Conservation (phyloP, 805 yeast species). For the Yarrowia sp. region DNA sequence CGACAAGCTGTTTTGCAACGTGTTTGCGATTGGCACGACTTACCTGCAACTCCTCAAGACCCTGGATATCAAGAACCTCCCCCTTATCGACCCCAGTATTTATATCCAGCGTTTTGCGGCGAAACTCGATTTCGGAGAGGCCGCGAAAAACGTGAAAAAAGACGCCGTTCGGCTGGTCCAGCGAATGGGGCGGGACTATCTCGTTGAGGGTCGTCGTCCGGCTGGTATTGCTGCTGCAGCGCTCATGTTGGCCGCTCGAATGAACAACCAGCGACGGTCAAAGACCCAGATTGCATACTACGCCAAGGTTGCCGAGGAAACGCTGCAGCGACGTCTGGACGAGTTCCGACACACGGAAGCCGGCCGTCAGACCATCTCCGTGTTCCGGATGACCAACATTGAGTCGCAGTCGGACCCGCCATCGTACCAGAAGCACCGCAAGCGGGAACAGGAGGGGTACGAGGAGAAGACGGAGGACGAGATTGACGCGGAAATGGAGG, state of each 20-base stretch:
- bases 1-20: conserved; percentile 86
- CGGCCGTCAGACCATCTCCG: conserved; percentile 72
- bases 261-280: conserved; percentile 92
- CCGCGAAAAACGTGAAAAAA: conserved; percentile 68
- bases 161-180: conserved; percentile 89
- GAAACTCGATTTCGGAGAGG: conserved; percentile 68
- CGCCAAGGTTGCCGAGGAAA: conserved; percentile 93
- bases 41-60: conserved; percentile 91
- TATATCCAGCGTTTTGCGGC: conserved; percentile 95
- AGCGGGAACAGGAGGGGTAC: conserved; percentile 52
- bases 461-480: conserved; percentile 38
- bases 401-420: conserved; percentile 77
- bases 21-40: conserved; percentile 94
- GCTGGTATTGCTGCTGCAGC: conserved; percentile 99
- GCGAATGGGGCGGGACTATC: conserved; percentile 95
- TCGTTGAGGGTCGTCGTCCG: conserved; percentile 94
- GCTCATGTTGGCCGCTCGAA: conserved; percentile 88
- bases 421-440: conserved; percentile 70
- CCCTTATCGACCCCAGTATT: conserved; percentile 91
- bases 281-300: conserved; percentile 94
- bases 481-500: conserved; percentile 28
- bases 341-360: conserved; percentile 84
- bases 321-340: conserved; percentile 85
- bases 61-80: conserved; percentile 75
- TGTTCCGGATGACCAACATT: conserved; percentile 63